Evolutionary conservation across 805 yeast species (phyloP).

Genomic region (Zygosaccharomyces pseudorouxii): DNA sequence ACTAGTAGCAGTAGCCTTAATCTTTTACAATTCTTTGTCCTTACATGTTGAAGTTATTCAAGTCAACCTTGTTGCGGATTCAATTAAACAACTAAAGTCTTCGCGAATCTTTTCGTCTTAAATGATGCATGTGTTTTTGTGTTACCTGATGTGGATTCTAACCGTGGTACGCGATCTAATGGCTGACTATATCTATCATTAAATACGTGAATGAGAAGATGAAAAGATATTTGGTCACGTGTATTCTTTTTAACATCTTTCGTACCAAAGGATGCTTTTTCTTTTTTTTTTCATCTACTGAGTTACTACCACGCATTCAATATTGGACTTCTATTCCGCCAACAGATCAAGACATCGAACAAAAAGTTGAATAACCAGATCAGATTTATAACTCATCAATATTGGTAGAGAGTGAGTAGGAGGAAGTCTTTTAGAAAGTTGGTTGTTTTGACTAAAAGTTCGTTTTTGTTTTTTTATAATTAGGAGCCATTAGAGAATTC

Average conservation of each 20-base stretch:
- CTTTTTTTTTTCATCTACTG: constrained; percentile 1
- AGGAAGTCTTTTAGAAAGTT: not conserved
- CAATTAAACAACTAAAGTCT: constrained; percentile 8
- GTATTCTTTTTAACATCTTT: too few relatives aligned
- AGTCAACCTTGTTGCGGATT: not conserved
- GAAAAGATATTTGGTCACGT: not conserved
- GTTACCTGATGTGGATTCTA: constrained; percentile 11
- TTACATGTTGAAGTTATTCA: constrained; percentile 3
- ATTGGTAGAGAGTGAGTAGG: not conserved
- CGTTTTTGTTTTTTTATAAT: too few relatives aligned
- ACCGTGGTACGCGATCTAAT: not conserved
- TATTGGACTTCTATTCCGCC: not conserved
- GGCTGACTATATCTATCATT: not conserved
- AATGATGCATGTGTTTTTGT: constrained; percentile 13
- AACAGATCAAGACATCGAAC: not conserved
- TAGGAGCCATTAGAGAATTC: too few relatives aligned
- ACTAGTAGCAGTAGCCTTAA: not conserved
- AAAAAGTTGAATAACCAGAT: not conserved
- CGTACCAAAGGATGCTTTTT: not conserved
- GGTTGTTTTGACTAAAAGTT: not conserved
- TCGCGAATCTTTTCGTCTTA: constrained; percentile 4
- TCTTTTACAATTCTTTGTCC: not conserved
- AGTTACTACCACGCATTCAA: constrained; percentile 3
- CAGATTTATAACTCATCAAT: not conserved
- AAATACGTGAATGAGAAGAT: not conserved